Evolutionary conservation across 164 flowering plant species (phyloP), one percentile per base, ranked within the genome.

Genomic region (Paratinospora sagittata): DNA sequence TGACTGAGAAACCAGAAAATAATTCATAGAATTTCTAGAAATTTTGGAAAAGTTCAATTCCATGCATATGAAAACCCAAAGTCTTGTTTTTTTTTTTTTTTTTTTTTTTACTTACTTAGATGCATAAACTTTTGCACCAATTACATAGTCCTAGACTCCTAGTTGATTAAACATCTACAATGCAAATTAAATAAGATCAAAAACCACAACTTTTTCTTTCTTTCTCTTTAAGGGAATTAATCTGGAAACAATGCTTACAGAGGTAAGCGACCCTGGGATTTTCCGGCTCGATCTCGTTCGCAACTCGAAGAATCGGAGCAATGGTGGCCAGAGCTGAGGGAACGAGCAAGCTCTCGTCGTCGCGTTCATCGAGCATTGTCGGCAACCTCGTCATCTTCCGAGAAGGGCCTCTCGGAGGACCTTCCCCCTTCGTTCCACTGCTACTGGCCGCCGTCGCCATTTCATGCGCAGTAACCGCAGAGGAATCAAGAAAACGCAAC

Each of bases 241-340:
- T 23, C 5, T 17, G 26, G 39, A 27, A 39, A 75, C 17, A 21
- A 24, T n/a, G 76, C 95, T 86, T 78, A 91, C 97, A 93, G 21
- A 93, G 84, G 76, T 89, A 88, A 76, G 97, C 97, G 70, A 91
- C 93, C 71, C 96, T 83, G 0, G 88, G 86, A 66, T 93, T 88
- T 57, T 76, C 78, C 12, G 82, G 69, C 80, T 91, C 95, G 13
- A 93, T 83, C 76, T 88, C 95, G 76, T 93, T 91, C 23, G 98
- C 98, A 47, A 93, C 97, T n/a, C 97, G 89, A 37, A 91, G 93
- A 77, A 91, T 88, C 0, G 98, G 98, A 43, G 84, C 89, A 60
- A 93, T 84, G 72, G 83, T 83, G 34, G 85, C 83, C 17, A 91
- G 84, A 8, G 93, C 87, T 9, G 98, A 90, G 17, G 98, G 97